phyloP scores from a whole-genome alignment of 1,139 yeast species.

The Zygosaccharomyces sapae region DNA sequence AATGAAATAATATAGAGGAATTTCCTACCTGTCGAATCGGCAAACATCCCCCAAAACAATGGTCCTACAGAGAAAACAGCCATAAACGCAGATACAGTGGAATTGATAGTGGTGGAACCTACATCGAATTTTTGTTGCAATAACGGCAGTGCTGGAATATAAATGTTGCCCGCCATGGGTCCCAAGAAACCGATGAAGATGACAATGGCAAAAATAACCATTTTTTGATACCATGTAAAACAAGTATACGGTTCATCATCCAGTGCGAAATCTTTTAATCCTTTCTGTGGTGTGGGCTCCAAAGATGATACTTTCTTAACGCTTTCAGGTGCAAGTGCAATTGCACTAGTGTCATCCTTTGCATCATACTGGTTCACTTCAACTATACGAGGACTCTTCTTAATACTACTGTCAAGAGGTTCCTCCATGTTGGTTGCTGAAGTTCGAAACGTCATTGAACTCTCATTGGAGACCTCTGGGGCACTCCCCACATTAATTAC shows the following conservation, averaged over 20 bases:
- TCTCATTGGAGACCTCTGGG: conserved; percentile 3
- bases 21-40: conserved; percentile 58
- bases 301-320: conserved; percentile 5
- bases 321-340: conserved; percentile 6
- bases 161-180: conserved; percentile 57
- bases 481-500: background rate
- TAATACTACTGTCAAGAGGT: background rate
- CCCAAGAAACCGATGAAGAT: conserved; percentile 49
- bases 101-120: conserved; percentile 48
- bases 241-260: conserved; percentile 24
- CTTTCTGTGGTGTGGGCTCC: conserved; percentile 4
- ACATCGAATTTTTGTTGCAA: conserved; percentile 43
- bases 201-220: conserved; percentile 27
- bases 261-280: conserved; percentile 8
- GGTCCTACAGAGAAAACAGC: conserved; percentile 53
- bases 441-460: conserved; percentile 2
- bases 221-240: conserved; percentile 23
- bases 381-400: background rate
- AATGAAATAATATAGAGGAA: conserved; percentile 46
- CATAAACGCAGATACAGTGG: conserved; percentile 60
- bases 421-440: background rate
- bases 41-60: conserved; percentile 52
- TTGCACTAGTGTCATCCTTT: conserved; percentile 4
- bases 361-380: background rate
- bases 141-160: conserved; percentile 52